Evolutionary conservation across 805 yeast genomes (phyloP).

Genomic region (Saccharomyces jurei): DNA sequence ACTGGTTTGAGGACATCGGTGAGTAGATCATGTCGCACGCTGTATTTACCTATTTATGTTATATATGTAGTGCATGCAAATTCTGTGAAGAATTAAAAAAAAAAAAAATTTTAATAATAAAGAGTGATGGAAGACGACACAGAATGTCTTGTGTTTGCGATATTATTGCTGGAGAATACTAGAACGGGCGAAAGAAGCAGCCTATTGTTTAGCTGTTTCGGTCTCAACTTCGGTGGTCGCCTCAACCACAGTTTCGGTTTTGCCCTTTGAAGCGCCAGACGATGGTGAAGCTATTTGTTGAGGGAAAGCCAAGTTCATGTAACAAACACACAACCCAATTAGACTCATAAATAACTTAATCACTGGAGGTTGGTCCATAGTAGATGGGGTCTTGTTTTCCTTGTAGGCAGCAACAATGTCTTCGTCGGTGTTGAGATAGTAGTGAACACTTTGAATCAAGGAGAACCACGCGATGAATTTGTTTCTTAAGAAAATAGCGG

Average conservation of each 20-base stretch:
- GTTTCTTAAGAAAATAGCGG: slow-evolving; percentile 55
- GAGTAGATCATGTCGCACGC: slow-evolving; percentile 12
- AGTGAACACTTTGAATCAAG: slow-evolving; percentile 40
- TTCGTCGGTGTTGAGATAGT: slow-evolving; percentile 20
- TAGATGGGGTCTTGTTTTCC: slow-evolving; percentile 20
- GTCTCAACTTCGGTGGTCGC: slow-evolving; percentile 1
- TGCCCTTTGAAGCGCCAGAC: not conserved
- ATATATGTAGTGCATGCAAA: not conserved
- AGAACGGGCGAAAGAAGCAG: not conserved
- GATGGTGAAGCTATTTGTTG: slow-evolving; percentile 9
- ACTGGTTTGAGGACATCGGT: slow-evolving; percentile 81
- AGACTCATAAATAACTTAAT: slow-evolving; percentile 39
- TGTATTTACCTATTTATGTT: not conserved
- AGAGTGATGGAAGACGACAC: not conserved
- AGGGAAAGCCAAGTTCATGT: slow-evolving; percentile 45
- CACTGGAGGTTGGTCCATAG: slow-evolving; percentile 36
- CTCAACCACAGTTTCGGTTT: not conserved
- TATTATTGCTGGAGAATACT: not conserved
- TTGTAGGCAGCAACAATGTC: slow-evolving; percentile 27
- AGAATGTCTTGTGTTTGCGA: not conserved
- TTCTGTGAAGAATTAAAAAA: not conserved
- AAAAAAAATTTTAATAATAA: not conserved
- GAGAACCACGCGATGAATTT: slow-evolving; percentile 42
- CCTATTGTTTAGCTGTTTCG: not conserved
- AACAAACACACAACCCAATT: slow-evolving; percentile 44